phyloP scores from a whole-genome alignment of 768 basidiomycete genomes.

The Termitomyces eurrhizus region DNA sequence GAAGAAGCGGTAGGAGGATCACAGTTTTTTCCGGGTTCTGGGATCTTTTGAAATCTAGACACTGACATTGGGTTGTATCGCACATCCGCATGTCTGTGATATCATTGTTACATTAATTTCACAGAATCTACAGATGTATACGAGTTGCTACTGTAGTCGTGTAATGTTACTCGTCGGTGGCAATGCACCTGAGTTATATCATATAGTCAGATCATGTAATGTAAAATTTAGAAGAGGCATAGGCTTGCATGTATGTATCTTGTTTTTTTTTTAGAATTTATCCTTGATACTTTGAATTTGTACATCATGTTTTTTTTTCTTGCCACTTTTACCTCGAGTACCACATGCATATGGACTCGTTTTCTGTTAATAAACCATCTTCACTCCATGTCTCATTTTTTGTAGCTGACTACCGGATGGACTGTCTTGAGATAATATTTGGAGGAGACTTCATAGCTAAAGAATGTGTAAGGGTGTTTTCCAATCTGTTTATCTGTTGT shows the following conservation, averaged over 20 bases:
- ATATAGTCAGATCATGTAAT: not conserved
- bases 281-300: not conserved
- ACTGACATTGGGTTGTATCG: not conserved
- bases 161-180: not conserved
- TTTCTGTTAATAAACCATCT: too few species aligned
- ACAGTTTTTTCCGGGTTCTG: constrained; percentile 37
- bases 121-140: not conserved
- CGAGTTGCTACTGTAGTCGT: not conserved
- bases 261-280: not conserved
- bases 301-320: too few species aligned
- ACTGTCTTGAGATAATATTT: too few species aligned
- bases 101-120: not conserved
- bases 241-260: not conserved
- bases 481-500: too few species aligned
- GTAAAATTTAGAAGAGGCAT: not conserved
- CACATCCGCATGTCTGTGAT: not conserved
- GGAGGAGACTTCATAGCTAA: too few species aligned
- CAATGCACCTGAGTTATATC: not conserved
- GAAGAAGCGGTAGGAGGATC: constrained; percentile 25
- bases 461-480: too few species aligned
- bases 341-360: too few species aligned
- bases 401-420: too few species aligned
- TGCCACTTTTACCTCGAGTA: too few species aligned
- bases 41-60: constrained; percentile 24
- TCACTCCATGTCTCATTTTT: too few species aligned